These are phyloP conservation scores for Rhinocladiella similis DNA, from an alignment of 2,329 filamentous ascomycete genomes.

Conservation along the genomic window DNA sequence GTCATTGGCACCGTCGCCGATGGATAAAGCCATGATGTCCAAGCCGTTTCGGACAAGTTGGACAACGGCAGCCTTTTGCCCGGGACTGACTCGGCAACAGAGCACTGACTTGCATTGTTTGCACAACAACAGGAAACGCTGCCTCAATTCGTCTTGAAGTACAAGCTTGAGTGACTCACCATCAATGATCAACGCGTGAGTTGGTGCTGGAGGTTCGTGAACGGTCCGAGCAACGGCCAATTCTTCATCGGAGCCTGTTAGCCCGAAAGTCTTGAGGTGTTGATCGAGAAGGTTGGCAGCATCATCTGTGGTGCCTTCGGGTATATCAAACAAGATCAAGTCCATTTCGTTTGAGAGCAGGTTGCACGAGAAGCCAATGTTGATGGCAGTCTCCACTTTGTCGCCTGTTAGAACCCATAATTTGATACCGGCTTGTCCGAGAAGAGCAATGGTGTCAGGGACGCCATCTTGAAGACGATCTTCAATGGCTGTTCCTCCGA, in stretches of 20 bases:
- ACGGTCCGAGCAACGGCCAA: conserved; percentile 74
- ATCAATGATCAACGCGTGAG: conserved; percentile 91
- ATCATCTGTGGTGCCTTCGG: conserved; percentile 65
- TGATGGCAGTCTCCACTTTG: conserved; percentile 99
- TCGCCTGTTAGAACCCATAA: conserved; percentile 98
- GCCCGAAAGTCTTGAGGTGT: conserved; percentile 69
- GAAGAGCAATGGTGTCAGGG: conserved; percentile 87
- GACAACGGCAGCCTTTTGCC: conserved; percentile 96
- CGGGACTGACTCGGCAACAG: conserved; percentile 94
- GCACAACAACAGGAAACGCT: conserved; percentile 92
- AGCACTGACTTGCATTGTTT: conserved; percentile 96
- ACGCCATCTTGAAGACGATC: conserved; percentile 96
- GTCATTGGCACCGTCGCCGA: conserved; percentile 93
- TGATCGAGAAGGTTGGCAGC: conserved; percentile 73
- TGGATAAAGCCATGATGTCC: conserved; percentile 92
- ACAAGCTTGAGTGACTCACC: conserved; percentile 90
- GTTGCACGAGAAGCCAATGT: conserved; percentile 99
- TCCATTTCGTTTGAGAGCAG: conserved; percentile 98
- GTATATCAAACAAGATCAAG: conserved; percentile 81
- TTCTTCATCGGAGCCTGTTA: conserved; percentile 84
- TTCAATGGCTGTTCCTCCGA: conserved; percentile 96
- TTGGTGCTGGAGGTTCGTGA: conserved; percentile 82
- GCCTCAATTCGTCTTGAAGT: conserved; percentile 76
- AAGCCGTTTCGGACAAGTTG: conserved; percentile 91
- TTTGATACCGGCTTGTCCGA: conserved; percentile 94